Conservation (phyloP, 1,139 yeast species). For the Cylindricascospora bacillispora region DNA sequence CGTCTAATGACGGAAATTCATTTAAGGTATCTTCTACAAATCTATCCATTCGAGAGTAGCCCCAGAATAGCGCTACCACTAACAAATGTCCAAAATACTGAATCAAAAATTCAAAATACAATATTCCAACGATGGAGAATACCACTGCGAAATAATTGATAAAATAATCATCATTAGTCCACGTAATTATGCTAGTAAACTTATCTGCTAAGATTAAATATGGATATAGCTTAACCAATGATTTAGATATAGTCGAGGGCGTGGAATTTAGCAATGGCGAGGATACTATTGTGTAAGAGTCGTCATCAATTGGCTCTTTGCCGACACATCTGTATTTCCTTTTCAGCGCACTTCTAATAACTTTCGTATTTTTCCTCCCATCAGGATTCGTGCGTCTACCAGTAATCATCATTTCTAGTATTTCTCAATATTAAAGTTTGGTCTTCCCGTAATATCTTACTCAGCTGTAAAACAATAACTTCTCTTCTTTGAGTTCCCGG, state of each 20-base stretch:
- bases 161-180: slow-evolving; percentile 86
- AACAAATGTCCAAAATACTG: slow-evolving; percentile 73
- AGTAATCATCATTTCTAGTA: no score
- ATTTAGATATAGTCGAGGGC: slow-evolving; percentile 83
- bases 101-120: slow-evolving; percentile 62
- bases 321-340: slow-evolving; percentile 4
- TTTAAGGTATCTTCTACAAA: slow-evolving; percentile 42
- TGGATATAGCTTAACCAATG: slow-evolving; percentile 74
- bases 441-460: no score
- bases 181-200: slow-evolving; percentile 58
- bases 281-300: slow-evolving; percentile 15
- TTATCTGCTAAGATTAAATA: slow-evolving; percentile 65
- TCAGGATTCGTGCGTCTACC: no score
- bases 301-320: slow-evolving; percentile 9
- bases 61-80: slow-evolving; percentile 52
- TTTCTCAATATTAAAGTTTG: no score
- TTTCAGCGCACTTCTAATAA: slow-evolving; percentile 21
- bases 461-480: no score
- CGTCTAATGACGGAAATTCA: slow-evolving; percentile 73
- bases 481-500: no score
- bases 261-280: slow-evolving; percentile 71
- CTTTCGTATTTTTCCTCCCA: slow-evolving; percentile 2
- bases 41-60: slow-evolving; percentile 51
- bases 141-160: slow-evolving; percentile 51
- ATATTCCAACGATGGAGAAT: slow-evolving; percentile 44